These are phyloP conservation scores for Clarireedia monteithiana DNA, from an alignment of 2,329 filamentous ascomycete species.

Conservation along the genomic window DNA sequence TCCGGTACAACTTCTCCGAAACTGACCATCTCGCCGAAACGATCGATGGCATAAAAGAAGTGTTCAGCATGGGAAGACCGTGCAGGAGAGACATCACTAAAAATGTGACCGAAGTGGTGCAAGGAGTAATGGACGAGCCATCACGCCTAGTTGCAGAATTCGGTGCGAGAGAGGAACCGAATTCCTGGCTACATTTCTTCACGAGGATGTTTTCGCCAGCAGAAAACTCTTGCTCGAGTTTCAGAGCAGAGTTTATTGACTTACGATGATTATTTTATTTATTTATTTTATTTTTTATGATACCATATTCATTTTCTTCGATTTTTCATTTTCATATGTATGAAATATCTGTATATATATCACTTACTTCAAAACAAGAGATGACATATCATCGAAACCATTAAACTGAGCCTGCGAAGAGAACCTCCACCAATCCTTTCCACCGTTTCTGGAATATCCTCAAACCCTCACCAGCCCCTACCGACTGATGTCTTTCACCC, in stretches of 20 bases:
- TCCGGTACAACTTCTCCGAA: background rate
- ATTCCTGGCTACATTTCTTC: background rate
- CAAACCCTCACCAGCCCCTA: too few relatives aligned
- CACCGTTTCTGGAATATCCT: too few relatives aligned
- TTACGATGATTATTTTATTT: background rate
- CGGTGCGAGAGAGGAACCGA: background rate
- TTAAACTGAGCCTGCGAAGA: too few relatives aligned
- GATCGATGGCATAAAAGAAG: background rate
- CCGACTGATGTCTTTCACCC: too few relatives aligned
- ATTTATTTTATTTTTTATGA: background rate
- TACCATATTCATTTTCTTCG: too few relatives aligned
- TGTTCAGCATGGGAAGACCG: background rate
- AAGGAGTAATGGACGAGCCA: conserved; percentile 2
- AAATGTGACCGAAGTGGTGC: background rate
- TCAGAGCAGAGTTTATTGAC: background rate
- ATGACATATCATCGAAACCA: too few relatives aligned
- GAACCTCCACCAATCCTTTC: too few relatives aligned
- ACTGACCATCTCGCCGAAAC: background rate
- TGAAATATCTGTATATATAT: too few relatives aligned
- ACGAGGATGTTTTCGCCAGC: background rate
- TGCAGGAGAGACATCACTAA: background rate
- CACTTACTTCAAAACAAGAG: too few relatives aligned
- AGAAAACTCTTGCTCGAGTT: background rate
- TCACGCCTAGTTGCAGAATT: conserved; percentile 6
- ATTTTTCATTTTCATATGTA: too few relatives aligned